A percentile compares a stretch with the other conserved stretches of the same genome.
Evolutionary conservation across 192 early-diverging fungal genomes (phyloP).

Genomic region (Diversispora eburnea): DNA sequence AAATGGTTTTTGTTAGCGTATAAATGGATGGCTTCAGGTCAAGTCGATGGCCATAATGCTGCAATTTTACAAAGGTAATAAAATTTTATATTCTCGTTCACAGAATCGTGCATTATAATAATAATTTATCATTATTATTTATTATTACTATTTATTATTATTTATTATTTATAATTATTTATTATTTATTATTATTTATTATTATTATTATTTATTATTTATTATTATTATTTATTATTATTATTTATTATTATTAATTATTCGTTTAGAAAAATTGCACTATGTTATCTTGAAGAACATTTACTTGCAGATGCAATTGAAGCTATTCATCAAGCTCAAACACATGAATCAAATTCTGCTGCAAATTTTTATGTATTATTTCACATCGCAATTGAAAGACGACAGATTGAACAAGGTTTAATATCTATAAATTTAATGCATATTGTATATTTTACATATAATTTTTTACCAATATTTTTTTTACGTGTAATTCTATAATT

Average conservation of each 20-base stretch:
- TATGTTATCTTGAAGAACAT: conserved; percentile 27
- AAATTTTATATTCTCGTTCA: too few relatives aligned
- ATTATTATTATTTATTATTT: background rate
- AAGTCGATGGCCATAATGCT: conserved; percentile 20
- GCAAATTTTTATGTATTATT: conserved; percentile 30
- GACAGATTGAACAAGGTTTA: conserved; percentile 20
- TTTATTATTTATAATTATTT: background rate
- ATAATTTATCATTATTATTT: too few relatives aligned
- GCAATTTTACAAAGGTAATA: conserved; percentile 28
- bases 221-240: too few relatives aligned
- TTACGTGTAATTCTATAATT: background rate
- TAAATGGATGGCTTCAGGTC: conserved; percentile 17
- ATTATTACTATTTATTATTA: too few relatives aligned
- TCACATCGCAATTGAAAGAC: conserved; percentile 24
- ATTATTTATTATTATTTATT: too few relatives aligned
- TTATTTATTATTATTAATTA: background rate
- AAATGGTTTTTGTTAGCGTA: conserved; percentile 20
- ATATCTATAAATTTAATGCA: background rate
- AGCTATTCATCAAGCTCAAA: conserved; percentile 14
- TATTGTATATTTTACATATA: background rate
- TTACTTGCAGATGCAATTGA: conserved; percentile 22
- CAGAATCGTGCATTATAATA: too few relatives aligned
- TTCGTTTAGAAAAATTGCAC: conserved; percentile 26
- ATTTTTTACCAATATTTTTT: background rate
- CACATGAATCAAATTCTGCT: conserved; percentile 20